Evolutionary conservation across 257 asterid species (phyloP).

Genomic region (Rauvolfia tetraphylla): DNA sequence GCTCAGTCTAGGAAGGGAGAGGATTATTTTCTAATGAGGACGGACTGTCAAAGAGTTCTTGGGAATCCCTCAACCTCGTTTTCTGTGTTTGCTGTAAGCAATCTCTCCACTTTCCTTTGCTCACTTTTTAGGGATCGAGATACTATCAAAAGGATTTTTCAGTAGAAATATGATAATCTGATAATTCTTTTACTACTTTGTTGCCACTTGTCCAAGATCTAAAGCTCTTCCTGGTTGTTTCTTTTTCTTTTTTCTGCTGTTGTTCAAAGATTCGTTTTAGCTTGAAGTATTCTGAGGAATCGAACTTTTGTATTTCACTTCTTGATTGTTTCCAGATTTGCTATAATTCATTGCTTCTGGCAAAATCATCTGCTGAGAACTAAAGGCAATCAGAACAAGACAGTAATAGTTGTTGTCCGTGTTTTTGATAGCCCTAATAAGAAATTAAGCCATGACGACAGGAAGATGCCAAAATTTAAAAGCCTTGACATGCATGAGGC

Average conservation of each 20-base stretch:
- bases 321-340: neutral
- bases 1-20: constrained; percentile 80
- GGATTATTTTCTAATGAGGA: constrained; percentile 61
- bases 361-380: neutral
- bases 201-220: neutral
- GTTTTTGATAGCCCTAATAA: neutral
- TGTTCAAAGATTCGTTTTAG: too few relatives aligned
- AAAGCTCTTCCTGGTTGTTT: neutral
- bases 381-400: neutral
- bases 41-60: constrained; percentile 71
- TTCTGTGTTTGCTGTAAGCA: constrained; percentile 73
- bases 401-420: neutral
- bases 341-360: neutral
- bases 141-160: neutral
- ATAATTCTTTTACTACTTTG: neutral
- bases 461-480: neutral
- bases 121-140: neutral
- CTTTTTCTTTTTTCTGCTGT: neutral
- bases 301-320: neutral
- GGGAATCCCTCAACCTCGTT: constrained; percentile 71
- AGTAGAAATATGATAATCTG: neutral
- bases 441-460: neutral
- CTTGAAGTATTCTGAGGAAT: neutral
- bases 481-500: neutral
- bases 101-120: neutral